Conservation (phyloP, 495 filamentous ascomycete species). For the Daldinia loculata region DNA sequence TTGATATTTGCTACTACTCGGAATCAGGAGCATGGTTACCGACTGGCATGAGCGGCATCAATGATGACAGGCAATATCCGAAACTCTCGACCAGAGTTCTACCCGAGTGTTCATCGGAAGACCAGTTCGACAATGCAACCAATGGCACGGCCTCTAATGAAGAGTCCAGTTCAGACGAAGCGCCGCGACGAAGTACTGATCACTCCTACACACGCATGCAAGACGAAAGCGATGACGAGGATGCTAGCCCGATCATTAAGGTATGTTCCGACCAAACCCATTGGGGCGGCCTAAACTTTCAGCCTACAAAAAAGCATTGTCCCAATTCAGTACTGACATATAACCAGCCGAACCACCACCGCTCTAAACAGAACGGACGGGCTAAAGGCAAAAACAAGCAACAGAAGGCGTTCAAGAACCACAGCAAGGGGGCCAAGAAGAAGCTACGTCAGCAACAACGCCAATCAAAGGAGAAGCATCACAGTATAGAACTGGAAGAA, state of each 20-base stretch:
- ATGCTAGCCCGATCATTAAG: constrained; percentile 46
- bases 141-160: constrained; percentile 50
- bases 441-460: constrained; percentile 45
- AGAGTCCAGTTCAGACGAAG: constrained; percentile 52
- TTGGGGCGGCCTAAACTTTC: neutral
- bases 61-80: constrained; percentile 64
- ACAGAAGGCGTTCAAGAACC: constrained; percentile 36
- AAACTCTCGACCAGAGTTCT: constrained; percentile 62
- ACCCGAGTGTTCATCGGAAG: constrained; percentile 43
- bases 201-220: constrained; percentile 53
- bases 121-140: constrained; percentile 38
- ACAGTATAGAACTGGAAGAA: constrained; percentile 23
- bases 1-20: constrained; percentile 70
- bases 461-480: constrained; percentile 36
- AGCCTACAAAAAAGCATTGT: neutral
- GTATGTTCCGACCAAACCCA: constrained; percentile 38
- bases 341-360: constrained; percentile 24
- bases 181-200: constrained; percentile 40
- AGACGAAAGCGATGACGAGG: constrained; percentile 62
- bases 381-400: constrained; percentile 40
- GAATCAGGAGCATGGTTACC: constrained; percentile 63
- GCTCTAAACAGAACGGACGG: constrained; percentile 35
- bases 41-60: constrained; percentile 67
- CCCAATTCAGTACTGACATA: constrained; percentile 17
- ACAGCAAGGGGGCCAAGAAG: constrained; percentile 31